Conservation (phyloP, 768 basidiomycete genomes). For the Rhodosporidiobolus odoratus region DNA sequence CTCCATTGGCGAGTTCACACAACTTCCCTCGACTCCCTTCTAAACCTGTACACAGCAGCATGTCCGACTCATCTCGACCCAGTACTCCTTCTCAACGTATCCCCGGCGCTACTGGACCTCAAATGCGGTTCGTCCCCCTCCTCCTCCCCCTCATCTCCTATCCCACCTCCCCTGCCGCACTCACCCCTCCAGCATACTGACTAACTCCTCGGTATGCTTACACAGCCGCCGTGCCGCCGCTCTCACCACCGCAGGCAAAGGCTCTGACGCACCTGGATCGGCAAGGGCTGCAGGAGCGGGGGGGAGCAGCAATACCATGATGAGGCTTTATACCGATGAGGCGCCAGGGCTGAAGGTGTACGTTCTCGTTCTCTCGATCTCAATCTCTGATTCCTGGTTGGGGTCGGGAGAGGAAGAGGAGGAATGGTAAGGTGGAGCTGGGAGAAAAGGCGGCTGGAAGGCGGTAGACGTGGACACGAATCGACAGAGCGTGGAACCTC, state of each 20-base stretch:
- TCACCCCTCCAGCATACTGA: background rate
- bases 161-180: background rate
- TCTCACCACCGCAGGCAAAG: conserved; percentile 19
- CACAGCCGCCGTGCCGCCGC: conserved; percentile 34
- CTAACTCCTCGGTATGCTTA: background rate
- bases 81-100: conserved; percentile 5
- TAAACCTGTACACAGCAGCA: background rate
- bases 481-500: no score
- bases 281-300: conserved; percentile 58
- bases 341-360: conserved; percentile 95
- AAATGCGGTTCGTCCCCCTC: conserved; percentile 24
- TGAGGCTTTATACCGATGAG: conserved; percentile 97
- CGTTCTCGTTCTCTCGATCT: conserved; percentile 47
- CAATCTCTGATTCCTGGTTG: background rate
- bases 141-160: background rate
- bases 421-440: background rate
- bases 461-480: no score
- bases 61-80: conserved; percentile 7
- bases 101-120: conserved; percentile 25
- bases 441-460: background rate
- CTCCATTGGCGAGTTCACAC: background rate
- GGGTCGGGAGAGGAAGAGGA: background rate
- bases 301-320: conserved; percentile 95
- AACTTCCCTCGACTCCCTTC: background rate
- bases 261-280: conserved; percentile 19